Percentiles rank a stretch among this genome's conserved stretches.
These are phyloP conservation scores for Zygosaccharomyces pseudobailii DNA, from an alignment of 1,139 yeast genomes.

Conservation along the genomic window DNA sequence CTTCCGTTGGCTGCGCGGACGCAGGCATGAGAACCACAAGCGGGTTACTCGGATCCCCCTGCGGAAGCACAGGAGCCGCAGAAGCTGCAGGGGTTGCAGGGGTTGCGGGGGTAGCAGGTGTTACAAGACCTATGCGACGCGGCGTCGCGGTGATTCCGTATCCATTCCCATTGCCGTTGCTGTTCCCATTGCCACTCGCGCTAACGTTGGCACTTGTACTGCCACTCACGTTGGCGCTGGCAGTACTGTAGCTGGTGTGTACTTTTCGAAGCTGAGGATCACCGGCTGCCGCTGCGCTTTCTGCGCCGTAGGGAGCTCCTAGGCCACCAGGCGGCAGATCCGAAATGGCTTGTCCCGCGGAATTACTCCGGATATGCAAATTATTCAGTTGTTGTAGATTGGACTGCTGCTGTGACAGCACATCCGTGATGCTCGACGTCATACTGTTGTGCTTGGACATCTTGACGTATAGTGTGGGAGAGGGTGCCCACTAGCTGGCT, in stretches of 20 bases:
- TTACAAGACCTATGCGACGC: neutral
- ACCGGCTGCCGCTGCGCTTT: neutral
- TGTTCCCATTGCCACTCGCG: neutral
- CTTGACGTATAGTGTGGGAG: neutral
- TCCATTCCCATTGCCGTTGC: neutral
- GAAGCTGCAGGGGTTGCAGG: neutral
- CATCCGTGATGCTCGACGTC: conserved; percentile 35
- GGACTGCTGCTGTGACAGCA: conserved; percentile 38
- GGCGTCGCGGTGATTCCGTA: neutral
- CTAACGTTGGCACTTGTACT: neutral
- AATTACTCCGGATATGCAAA: conserved; percentile 21
- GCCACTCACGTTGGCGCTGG: neutral
- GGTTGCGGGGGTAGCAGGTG: neutral
- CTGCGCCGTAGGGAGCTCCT: neutral
- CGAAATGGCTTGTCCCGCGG: conserved; percentile 9
- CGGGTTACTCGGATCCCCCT: conserved; percentile 41
- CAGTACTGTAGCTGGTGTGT: neutral
- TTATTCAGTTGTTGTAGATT: conserved; percentile 36
- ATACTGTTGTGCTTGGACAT: conserved; percentile 38
- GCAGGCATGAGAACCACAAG: conserved; percentile 46
- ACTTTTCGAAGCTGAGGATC: conserved; percentile 3
- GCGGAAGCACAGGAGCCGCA: neutral
- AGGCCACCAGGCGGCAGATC: conserved; percentile 9
- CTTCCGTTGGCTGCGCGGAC: conserved; percentile 74
- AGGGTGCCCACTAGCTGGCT: neutral